Evolutionary conservation across 176 grass and related monocot species (phyloP), one percentile per base, ranked within the genome.

Genomic region (Pharus latifolius): DNA sequence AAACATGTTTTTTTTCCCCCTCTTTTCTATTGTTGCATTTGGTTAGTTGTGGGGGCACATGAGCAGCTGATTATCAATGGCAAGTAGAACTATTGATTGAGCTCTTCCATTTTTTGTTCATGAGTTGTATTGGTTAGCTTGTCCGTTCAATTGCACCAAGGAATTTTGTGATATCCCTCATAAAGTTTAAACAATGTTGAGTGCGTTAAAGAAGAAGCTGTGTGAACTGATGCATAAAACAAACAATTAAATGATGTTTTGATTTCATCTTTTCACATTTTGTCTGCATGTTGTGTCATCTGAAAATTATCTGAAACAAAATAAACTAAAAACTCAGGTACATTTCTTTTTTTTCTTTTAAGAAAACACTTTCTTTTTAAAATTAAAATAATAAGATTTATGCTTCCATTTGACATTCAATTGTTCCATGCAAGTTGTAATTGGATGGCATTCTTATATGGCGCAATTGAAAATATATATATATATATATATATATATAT

Each of bases 31-130:
- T 33, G 19, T 81, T 71, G 17, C 54, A 57, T 40, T 70, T 56
- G 32, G 28, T 62, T 87, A 64, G 70, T 76, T 76, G 45, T 49
- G 70, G 62, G 49, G 75, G 49, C 28, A 75, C 42, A 75, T 88
- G 85, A 45, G 71, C 44, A 60, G 42, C 18, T 48, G 18, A 65
- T 19, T 37, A 70, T 53, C 37, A 80, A 72, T 28, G 20, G 33
- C 49, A 88, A 70, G 41, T 34, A 48, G 26, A 34, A 31, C 35
- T 61, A 41, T 25, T 68, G 44, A 63, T 78, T 62, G 16, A 57
- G 77, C 26, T 60, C 11, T 70, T 28, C 23, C 24, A 41, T 52
- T 57, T 4, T 58, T 28, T 52, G 42, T 52, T 54, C 46, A 37
- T 16, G 30, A 26, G 26, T 60, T 31, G 34, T 27, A 64, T 63